Evolutionary conservation across 73 alveolate species (phyloP).

Genomic region (Blepharisma stoltei): DNA sequence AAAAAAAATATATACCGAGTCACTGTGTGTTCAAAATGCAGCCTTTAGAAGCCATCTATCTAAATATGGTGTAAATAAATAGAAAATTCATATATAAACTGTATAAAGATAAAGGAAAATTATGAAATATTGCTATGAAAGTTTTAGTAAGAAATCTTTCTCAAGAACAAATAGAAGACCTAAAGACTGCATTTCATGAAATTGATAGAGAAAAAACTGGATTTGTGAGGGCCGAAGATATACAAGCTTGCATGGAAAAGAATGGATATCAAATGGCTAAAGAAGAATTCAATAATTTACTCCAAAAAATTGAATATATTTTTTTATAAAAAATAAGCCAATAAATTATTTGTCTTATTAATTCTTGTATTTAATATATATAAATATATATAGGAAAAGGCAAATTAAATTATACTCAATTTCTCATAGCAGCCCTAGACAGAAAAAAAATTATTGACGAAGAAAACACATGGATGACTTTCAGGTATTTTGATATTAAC

Average conservation of each 20-base stretch:
- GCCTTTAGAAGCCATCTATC: no score
- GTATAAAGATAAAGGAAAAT: background rate
- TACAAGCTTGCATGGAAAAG: background rate
- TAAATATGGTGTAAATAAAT: no score
- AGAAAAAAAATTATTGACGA: slow-evolving; percentile 30
- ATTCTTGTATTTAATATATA: no score
- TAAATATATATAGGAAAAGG: slow-evolving; percentile 42
- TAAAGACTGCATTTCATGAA: slow-evolving; percentile 21
- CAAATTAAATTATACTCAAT: slow-evolving; percentile 44
- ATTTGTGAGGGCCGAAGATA: slow-evolving; percentile 2
- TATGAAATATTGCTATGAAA: slow-evolving; percentile 31
- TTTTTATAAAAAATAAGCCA: no score
- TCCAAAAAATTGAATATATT: slow-evolving; percentile 29
- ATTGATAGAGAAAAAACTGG: slow-evolving; percentile 32
- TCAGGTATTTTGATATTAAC: slow-evolving; percentile 30
- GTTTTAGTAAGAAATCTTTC: slow-evolving; percentile 24
- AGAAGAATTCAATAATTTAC: slow-evolving; percentile 11
- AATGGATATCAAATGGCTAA: background rate
- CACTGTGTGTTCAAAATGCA: no score
- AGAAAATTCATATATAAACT: no score
- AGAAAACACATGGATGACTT: slow-evolving; percentile 26
- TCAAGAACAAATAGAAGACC: slow-evolving; percentile 2
- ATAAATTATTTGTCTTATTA: no score
- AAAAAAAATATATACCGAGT: no score
- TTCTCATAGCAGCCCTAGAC: slow-evolving; percentile 40